A percentile compares a stretch with the other conserved stretches of the same genome.
Conservation (phyloP, 176 grass and related monocot species). For the Rhynchospora breviuscula region DNA sequence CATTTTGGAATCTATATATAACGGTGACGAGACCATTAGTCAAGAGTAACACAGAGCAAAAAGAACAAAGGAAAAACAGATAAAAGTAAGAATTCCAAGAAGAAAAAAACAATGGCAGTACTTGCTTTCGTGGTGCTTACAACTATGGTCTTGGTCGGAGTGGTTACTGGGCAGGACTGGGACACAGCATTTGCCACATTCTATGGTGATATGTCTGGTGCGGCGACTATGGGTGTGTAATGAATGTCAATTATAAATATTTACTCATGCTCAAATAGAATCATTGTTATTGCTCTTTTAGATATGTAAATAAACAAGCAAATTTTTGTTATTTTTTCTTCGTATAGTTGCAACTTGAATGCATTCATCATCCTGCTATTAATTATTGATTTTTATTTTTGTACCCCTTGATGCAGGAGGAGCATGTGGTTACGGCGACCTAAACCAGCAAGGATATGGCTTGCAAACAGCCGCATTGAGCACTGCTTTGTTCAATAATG, state of each 20-base stretch:
- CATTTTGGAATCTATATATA: slow-evolving; percentile 9
- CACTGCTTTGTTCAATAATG: slow-evolving; percentile 34
- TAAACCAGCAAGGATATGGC: slow-evolving; percentile 32
- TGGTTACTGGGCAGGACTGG: background rate
- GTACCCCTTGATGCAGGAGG: background rate
- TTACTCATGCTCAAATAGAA: background rate
- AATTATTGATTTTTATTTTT: background rate
- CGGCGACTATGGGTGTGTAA: slow-evolving; percentile 27
- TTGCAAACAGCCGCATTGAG: slow-evolving; percentile 32
- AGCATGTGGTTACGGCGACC: slow-evolving; percentile 32
- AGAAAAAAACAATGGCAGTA: background rate
- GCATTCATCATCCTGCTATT: background rate
- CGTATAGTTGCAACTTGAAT: background rate
- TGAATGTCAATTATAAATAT: background rate
- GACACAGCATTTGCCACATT: slow-evolving; percentile 32
- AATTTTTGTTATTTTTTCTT: background rate
- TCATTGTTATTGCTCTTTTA: background rate
- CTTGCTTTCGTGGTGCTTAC: background rate
- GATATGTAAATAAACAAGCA: background rate
- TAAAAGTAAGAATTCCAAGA: background rate
- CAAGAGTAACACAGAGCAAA: background rate
- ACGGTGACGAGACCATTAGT: background rate
- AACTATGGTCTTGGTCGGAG: background rate
- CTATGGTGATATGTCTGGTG: slow-evolving; percentile 36
- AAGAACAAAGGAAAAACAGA: background rate